Percentiles rank a stretch among this genome's conserved stretches.
These are phyloP conservation scores for Saccharomyces kudriavzevii DNA, from an alignment of 805 yeast genomes.

Conservation along the genomic window DNA sequence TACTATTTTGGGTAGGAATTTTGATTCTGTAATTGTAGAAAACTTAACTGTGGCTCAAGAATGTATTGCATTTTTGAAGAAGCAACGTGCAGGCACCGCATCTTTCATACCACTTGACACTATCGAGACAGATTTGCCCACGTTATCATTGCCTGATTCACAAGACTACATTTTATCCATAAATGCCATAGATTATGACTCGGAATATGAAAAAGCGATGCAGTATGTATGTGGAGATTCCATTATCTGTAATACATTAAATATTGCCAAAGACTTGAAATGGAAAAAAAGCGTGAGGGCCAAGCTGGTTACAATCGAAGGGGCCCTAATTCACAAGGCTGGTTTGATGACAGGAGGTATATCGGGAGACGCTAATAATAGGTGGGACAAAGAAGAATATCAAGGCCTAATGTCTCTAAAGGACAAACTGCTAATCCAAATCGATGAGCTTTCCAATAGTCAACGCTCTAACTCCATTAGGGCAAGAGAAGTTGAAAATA, in stretches of 20 bases:
- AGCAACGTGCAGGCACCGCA: conserved; percentile 76
- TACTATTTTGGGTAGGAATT: conserved; percentile 67
- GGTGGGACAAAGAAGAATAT: conserved; percentile 71
- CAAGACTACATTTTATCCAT: conserved; percentile 38
- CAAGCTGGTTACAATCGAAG: conserved; percentile 74
- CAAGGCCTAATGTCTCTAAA: conserved; percentile 43
- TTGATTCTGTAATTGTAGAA: conserved; percentile 82
- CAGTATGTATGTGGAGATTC: conserved; percentile 74
- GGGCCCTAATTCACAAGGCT: conserved; percentile 73
- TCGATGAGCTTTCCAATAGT: conserved; percentile 34
- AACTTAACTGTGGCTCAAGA: conserved; percentile 56
- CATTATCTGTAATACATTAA: conserved; percentile 64
- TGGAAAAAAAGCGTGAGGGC: conserved; percentile 54
- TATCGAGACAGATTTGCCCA: conserved; percentile 60
- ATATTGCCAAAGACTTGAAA: conserved; percentile 60
- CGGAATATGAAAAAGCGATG: conserved; percentile 63
- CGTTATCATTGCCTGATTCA: conserved; percentile 14
- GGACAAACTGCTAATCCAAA: conserved; percentile 40
- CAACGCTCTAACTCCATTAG: conserved; percentile 46
- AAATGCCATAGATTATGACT: conserved; percentile 68
- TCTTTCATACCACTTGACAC: conserved; percentile 85
- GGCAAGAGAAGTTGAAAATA: conserved; percentile 51
- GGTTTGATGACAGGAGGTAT: conserved; percentile 92
- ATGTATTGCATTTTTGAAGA: conserved; percentile 73
- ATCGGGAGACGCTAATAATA: conserved; percentile 37